These are phyloP conservation scores for Hypericum androsaemum DNA, from an alignment of 345 rosid genomes.

Conservation along the genomic window DNA sequence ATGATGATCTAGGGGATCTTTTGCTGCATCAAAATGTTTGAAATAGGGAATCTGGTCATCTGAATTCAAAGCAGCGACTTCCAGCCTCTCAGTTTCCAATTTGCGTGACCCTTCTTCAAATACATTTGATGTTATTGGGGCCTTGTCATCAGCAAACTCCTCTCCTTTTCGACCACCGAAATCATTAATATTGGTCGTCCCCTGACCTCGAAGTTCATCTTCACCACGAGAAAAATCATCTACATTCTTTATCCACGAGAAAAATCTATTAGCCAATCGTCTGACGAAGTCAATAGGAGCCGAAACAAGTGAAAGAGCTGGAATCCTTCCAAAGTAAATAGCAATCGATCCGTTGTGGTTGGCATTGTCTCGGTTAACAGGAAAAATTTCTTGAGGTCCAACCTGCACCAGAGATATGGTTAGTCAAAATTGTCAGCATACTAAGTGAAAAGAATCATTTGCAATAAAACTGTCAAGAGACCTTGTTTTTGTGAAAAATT, in stretches of 20 bases:
- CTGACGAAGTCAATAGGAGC: constrained; percentile 82
- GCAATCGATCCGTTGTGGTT: constrained; percentile 51
- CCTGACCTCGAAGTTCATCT: constrained; percentile 27
- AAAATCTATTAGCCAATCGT: constrained; percentile 72
- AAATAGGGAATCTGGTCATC: constrained; percentile 34
- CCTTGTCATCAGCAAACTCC: constrained; percentile 24
- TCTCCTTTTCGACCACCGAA: constrained; percentile 25
- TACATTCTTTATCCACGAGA: constrained; percentile 55
- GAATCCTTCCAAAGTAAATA: constrained; percentile 54
- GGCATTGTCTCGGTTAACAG: constrained; percentile 84
- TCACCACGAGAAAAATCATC: constrained; percentile 44
- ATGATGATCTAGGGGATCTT: constrained; percentile 78
- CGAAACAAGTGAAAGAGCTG: constrained; percentile 69
- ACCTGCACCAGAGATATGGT: constrained; percentile 40
- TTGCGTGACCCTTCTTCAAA: constrained; percentile 20
- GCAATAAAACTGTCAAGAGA: too few relatives aligned
- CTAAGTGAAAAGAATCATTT: too few relatives aligned
- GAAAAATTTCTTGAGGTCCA: constrained; percentile 96
- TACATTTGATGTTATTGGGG: constrained; percentile 21
- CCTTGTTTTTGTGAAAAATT: too few relatives aligned
- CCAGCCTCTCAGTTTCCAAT: constrained; percentile 30
- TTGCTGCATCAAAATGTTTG: constrained; percentile 67
- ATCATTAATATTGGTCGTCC: constrained; percentile 16
- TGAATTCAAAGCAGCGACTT: constrained; percentile 17
- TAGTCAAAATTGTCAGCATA: constrained; percentile 9